Percentiles rank a stretch among this genome's conserved stretches.
Conservation (phyloP, 1,139 yeast species). For the Protomyces inouyei region DNA sequence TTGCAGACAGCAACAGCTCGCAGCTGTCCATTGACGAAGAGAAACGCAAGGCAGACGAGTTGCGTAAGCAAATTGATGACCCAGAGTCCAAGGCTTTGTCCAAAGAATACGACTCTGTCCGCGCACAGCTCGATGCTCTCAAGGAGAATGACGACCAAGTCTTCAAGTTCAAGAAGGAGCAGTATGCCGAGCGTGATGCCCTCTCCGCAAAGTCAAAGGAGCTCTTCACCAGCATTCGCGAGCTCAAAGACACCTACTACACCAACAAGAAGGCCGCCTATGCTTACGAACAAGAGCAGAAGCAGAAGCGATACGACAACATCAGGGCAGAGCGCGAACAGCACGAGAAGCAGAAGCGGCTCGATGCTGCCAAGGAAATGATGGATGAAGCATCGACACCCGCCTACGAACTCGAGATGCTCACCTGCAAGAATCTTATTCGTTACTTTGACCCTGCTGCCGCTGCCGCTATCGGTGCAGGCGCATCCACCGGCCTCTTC, state of each 20-base stretch:
- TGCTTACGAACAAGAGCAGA: conserved; percentile 58
- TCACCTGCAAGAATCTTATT: conserved; percentile 66
- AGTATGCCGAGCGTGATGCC: conserved; percentile 63
- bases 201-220: conserved; percentile 67
- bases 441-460: conserved; percentile 72
- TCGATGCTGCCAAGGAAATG: conserved; percentile 47
- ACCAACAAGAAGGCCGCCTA: conserved; percentile 62
- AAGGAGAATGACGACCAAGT: conserved; percentile 58
- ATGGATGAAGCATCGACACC: conserved; percentile 75
- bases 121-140: conserved; percentile 58
- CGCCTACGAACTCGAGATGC: conserved; percentile 74
- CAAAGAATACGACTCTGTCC: conserved; percentile 53
- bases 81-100: conserved; percentile 61
- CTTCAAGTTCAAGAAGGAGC: conserved; percentile 59
- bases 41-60: conserved; percentile 66
- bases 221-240: conserved; percentile 58
- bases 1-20: conserved; percentile 64
- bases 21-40: conserved; percentile 79
- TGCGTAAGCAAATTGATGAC: conserved; percentile 63
- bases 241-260: conserved; percentile 63
- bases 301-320: conserved; percentile 49
- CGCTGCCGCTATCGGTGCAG: conserved; percentile 45
- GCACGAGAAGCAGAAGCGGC: conserved; percentile 41
- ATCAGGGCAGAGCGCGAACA: conserved; percentile 53
- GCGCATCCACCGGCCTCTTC: conserved; percentile 28